Percentiles rank a stretch among this genome's conserved stretches.
Conservation (phyloP, 495 filamentous ascomycete species). For the Penicillium ochrochloron region DNA sequence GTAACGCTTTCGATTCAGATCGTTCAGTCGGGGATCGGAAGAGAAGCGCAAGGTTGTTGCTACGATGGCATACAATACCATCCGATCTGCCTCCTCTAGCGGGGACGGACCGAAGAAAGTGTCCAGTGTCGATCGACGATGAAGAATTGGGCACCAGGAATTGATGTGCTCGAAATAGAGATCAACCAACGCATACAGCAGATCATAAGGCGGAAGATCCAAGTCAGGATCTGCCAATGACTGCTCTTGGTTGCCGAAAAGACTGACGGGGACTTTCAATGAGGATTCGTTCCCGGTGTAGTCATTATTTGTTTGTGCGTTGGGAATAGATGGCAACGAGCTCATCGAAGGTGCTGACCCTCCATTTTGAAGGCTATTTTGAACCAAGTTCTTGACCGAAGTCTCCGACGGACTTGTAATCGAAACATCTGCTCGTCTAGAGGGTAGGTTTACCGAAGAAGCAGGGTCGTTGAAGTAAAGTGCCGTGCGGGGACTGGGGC, state of each 20-base stretch:
- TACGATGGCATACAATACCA: conserved; percentile 84
- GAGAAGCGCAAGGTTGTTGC: conserved; percentile 85
- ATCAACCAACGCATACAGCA: conserved; percentile 79
- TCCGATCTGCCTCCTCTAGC: conserved; percentile 78
- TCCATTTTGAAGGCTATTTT: conserved; percentile 30
- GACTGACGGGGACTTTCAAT: conserved; percentile 46
- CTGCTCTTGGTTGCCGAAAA: conserved; percentile 49
- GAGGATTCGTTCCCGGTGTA: conserved; percentile 53
- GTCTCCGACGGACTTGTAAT: conserved; percentile 46
- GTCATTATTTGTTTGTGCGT: conserved; percentile 32
- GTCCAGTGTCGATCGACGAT: conserved; percentile 77
- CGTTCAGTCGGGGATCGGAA: conserved; percentile 70
- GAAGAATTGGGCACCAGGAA: conserved; percentile 87
- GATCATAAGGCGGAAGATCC: conserved; percentile 82
- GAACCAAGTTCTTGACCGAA: conserved; percentile 37
- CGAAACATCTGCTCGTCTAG: conserved; percentile 37
- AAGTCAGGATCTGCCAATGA: conserved; percentile 62
- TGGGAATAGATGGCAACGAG: conserved; percentile 31
- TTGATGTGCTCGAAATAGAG: conserved; percentile 92
- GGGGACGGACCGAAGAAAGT: conserved; percentile 77
- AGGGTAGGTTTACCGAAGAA: conserved; percentile 31
- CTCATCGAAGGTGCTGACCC: conserved; percentile 23
- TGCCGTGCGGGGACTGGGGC: conserved; percentile 42
- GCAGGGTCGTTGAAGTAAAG: conserved; percentile 46
- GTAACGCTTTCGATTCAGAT: conserved; percentile 70